Evolutionary conservation across 78 protist species (phyloP), one percentile per base, ranked within the genome.

Genomic region (Cyanophora paradoxa): DNA sequence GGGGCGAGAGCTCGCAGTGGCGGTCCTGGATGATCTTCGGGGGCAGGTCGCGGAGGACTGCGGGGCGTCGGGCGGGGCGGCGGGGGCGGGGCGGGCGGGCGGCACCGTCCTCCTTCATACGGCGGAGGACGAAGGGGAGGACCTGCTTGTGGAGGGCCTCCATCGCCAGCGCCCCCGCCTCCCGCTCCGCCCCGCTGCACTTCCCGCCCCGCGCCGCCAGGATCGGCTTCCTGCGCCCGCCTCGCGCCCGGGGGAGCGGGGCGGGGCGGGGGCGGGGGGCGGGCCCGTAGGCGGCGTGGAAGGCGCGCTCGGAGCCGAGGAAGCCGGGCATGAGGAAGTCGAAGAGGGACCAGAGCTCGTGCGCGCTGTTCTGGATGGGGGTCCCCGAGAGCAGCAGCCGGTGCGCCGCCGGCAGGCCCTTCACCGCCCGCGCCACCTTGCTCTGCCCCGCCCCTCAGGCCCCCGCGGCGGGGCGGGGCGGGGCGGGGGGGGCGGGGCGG

Each of bases 261-360:
- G 13, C 50, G n/a, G n/a, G n/a, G 8, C 13, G 50, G 50, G 50
- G 50, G 50, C n/a, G n/a, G 13, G 50, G 50, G 13, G 50, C 8
- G 50, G n/a, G 50, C 50, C 82, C 39, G 74, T 86, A 90, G 14
- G 39, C 28, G 7, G 64, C 80, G 31, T 80, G 31, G 81, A 93
- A 93, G 22, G 71, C 79, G 19, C 48, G 41, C 64, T 76, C 86
- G 0, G 85, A 75, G 40, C 97, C 96, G n/a, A 96, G 83, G 82
- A 84, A 96, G 13, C 98, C 97, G 3, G 99, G 99, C 98, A 96
- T 92, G 44, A 96, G 77, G 39, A 93, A 96, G 81, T 95, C 97
- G 76, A 96, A 96, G 17, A 96, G 82, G 3, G 96, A 77, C 97
- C 97, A 95, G 33, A 96, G 85, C 71, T 95, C 99, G 2, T 91